Conservation (phyloP, 768 basidiomycete genomes). For the Kwoniella newhampshirensis region DNA sequence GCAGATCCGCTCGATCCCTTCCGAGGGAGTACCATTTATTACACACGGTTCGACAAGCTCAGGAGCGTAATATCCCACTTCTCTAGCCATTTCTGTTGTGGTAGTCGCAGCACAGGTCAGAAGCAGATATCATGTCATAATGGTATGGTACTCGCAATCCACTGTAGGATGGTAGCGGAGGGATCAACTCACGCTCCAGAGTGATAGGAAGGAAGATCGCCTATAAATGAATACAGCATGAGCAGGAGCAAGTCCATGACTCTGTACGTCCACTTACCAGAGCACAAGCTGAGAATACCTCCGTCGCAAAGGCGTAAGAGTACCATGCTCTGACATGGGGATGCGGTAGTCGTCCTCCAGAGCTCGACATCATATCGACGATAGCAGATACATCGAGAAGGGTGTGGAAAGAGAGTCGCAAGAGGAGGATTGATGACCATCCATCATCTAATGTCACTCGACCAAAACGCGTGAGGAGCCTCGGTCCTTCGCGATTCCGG, state of each 20-base stretch:
- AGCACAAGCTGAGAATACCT: conserved; percentile 45
- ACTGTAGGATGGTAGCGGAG: too few relatives aligned
- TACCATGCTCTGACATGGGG: conserved; percentile 43
- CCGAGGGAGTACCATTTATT: conserved; percentile 9
- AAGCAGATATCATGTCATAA: too few relatives aligned
- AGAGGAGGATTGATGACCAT: too few relatives aligned
- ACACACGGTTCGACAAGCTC: conserved; percentile 66
- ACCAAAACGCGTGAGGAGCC: too few relatives aligned
- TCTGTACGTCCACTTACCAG: conserved; percentile 32
- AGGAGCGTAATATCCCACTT: conserved; percentile 77
- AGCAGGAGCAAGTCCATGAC: not conserved
- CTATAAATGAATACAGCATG: conserved; percentile 8
- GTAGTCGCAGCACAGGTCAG: too few relatives aligned
- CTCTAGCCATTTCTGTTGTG: conserved; percentile 82
- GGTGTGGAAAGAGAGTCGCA: too few relatives aligned
- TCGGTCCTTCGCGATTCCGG: too few relatives aligned
- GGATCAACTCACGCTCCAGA: conserved; percentile 41
- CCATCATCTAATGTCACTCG: too few relatives aligned
- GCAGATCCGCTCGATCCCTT: conserved; percentile 59
- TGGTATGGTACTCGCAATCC: too few relatives aligned
- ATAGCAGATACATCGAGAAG: too few relatives aligned
- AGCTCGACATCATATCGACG: not conserved
- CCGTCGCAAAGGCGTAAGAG: conserved; percentile 45
- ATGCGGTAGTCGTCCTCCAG: not conserved
- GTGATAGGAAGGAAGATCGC: conserved; percentile 51